Percentiles rank a stretch among this genome's conserved stretches.
These are phyloP conservation scores for Zoysia pacifica DNA, from an alignment of 176 grass and related monocot genomes.

Conservation along the genomic window DNA sequence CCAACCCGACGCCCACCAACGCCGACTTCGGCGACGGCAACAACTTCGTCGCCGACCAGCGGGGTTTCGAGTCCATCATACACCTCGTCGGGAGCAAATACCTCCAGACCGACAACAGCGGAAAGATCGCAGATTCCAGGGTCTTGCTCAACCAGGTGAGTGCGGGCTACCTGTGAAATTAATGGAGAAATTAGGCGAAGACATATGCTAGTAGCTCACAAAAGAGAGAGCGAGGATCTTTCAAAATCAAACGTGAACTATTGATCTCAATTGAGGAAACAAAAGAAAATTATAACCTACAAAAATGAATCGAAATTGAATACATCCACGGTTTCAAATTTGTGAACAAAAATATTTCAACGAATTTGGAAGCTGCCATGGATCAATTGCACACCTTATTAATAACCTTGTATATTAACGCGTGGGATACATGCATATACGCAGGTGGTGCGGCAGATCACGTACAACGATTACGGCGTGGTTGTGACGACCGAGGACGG, in stretches of 20 bases:
- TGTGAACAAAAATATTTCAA: too few species aligned
- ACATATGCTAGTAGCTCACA: not conserved
- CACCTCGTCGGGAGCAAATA: constrained; percentile 56
- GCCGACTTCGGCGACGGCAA: constrained; percentile 44
- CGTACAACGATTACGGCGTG: constrained; percentile 4
- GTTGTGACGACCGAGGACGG: constrained; percentile 55
- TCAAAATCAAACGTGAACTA: too few species aligned
- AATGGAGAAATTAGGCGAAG: too few species aligned
- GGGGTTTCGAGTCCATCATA: constrained; percentile 58
- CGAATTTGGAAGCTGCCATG: too few species aligned
- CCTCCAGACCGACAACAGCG: constrained; percentile 45
- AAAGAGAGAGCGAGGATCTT: not conserved
- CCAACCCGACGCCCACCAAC: constrained; percentile 41
- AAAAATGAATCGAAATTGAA: too few species aligned
- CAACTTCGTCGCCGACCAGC: constrained; percentile 66
- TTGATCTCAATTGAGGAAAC: too few species aligned
- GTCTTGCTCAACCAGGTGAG: constrained; percentile 49
- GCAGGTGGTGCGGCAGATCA: constrained; percentile 36
- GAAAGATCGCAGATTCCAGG: constrained; percentile 47
- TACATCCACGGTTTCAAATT: too few species aligned
- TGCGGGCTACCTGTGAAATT: too few species aligned
- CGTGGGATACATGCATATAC: too few species aligned
- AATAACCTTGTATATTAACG: too few species aligned
- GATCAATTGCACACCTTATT: too few species aligned
- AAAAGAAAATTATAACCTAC: too few species aligned